Evolutionary conservation across 805 yeast species (phyloP).

Genomic region (Candida verbasci): DNA sequence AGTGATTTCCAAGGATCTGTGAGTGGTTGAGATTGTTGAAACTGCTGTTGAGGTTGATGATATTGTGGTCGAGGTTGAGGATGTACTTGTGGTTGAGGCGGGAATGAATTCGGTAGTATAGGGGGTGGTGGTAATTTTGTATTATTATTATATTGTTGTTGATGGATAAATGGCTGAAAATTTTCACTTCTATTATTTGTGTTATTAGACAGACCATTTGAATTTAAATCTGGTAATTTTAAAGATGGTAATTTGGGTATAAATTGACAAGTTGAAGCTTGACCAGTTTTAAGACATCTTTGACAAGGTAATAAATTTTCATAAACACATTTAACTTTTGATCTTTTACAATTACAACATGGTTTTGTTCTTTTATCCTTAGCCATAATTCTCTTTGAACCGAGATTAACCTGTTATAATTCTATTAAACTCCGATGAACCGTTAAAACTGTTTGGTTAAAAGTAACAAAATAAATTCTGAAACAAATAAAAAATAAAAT

Average conservation of each 20-base stretch:
- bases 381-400: too few species aligned
- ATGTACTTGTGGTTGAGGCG: neutral
- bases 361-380: constrained; percentile 50
- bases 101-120: neutral
- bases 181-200: neutral
- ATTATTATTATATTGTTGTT: neutral
- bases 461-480: too few species aligned
- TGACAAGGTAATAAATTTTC: constrained; percentile 48
- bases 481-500: too few species aligned
- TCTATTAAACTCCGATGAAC: too few species aligned
- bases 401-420: too few species aligned
- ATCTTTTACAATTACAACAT: constrained; percentile 56
- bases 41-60: neutral
- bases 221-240: constrained; percentile 19
- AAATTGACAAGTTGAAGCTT: constrained; percentile 47
- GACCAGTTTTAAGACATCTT: constrained; percentile 48
- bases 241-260: constrained; percentile 49
- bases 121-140: neutral
- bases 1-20: constrained; percentile 31
- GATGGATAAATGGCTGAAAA: neutral
- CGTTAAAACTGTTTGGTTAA: too few species aligned
- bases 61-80: neutral
- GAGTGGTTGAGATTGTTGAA: constrained; percentile 11
- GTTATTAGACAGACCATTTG: neutral
- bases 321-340: constrained; percentile 61